Evolutionary conservation across 441 rosid genomes (phyloP), one percentile per base, ranked within the genome.

Genomic region (Rhodomyrtus psidioides): DNA sequence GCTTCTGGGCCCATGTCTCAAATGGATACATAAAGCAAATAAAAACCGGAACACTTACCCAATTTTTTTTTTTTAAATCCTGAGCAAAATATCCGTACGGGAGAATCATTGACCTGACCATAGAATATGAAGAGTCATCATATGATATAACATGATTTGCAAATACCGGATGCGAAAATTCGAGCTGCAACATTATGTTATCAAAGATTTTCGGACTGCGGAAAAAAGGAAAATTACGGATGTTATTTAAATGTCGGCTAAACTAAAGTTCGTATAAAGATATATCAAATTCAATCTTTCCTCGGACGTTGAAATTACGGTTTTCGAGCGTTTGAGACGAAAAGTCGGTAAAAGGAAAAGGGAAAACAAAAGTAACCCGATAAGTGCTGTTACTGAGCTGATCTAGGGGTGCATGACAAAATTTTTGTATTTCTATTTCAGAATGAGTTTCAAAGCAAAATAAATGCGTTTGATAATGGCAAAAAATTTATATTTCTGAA

Each of bases 71-170:
- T 34, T 34, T 34, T 34, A 2, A 34, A 34, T 34, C 57, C 57
- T 7, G 7, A 46, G 10, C 3, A 46, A 10, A 55, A 1, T 42
- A 42, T 42, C 1, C 46, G 7, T 6, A 7, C 17, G 75, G 75
- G 75, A 30, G 46, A 17, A 62, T 9, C 24, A 9, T 30, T 2
- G 7, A 62, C 24, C 19, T 8, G 5, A 17, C 0, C 0, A 9
- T 30, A 1, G 16, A 28, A 3, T 42, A 34, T 34, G 34, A 34
- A 34, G 34, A 24, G 9, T 10, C 5, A 4, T 10, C 5, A 4
- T 4, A 62, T 28, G 44, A 30, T 30, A 62, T 62, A 16, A 62
- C 17, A 6, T 17, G 19, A 55, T 21, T 55, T 4, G 7, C 9
- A 55, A 17, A 19, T 23, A 6, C 19, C 4, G 9, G 24, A 55